Conservation (phyloP, 805 yeast species). For the Kazachstania kunashirensis region DNA sequence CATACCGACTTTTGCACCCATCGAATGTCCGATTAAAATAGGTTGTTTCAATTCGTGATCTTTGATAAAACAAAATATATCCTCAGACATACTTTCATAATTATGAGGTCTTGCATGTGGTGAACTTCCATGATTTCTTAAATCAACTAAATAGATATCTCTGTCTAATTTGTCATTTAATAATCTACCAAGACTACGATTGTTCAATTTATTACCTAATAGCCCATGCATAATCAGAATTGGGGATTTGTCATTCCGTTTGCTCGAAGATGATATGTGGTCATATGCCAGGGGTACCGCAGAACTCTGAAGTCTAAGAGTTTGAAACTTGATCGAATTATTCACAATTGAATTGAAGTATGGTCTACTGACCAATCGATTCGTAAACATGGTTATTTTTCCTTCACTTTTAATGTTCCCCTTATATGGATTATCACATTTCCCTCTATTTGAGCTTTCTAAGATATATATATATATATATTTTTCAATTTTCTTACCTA, state of each 20-base stretch:
- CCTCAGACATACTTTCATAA: constrained; percentile 75
- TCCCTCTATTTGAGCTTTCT: too few species aligned
- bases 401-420: too few species aligned
- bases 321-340: too few species aligned
- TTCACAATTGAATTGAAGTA: too few species aligned
- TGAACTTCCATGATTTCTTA: constrained; percentile 88
- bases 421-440: too few species aligned
- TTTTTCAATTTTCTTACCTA: too few species aligned
- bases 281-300: constrained; percentile 1
- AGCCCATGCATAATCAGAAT: constrained; percentile 78
- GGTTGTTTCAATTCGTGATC: constrained; percentile 38
- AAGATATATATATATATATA: too few species aligned
- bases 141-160: constrained; percentile 61
- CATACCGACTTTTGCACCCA: constrained; percentile 96
- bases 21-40: constrained; percentile 68
- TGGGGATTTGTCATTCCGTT: constrained; percentile 37
- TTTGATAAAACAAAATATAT: constrained; percentile 63
- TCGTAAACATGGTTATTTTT: too few species aligned
- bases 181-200: constrained; percentile 64
- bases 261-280: not conserved
- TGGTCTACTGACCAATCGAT: too few species aligned
- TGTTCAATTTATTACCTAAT: constrained; percentile 77
- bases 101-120: constrained; percentile 68
- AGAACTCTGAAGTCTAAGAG: too few species aligned
- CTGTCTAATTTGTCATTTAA: constrained; percentile 40